Evolutionary conservation across 1,139 yeast genomes (phyloP).

Genomic region (Wickerhamomyces sp.): DNA sequence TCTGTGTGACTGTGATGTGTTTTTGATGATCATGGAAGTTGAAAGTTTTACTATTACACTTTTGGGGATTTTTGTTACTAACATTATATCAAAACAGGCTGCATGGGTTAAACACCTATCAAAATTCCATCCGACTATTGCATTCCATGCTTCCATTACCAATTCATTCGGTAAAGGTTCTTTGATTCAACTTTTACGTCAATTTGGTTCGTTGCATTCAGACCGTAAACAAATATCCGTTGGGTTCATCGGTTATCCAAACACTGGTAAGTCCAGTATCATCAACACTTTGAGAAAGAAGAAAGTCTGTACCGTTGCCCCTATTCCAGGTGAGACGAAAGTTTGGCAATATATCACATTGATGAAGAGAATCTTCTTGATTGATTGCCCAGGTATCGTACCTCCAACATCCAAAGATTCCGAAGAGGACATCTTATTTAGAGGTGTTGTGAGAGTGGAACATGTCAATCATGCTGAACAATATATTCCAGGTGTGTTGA

Average conservation of each 20-base stretch:
- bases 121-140: slow-evolving; percentile 88
- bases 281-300: slow-evolving; percentile 90
- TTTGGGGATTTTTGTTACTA: slow-evolving; percentile 32
- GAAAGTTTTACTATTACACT: not conserved
- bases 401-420: slow-evolving; percentile 90
- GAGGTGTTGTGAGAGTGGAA: slow-evolving; percentile 98
- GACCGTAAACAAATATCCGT: slow-evolving; percentile 96
- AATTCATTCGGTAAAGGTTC: slow-evolving; percentile 98
- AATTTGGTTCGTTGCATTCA: slow-evolving; percentile 82
- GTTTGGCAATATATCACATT: slow-evolving; percentile 98
- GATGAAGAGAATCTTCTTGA: slow-evolving; percentile 90
- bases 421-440: slow-evolving; percentile 87
- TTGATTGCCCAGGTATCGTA: slow-evolving; percentile 98
- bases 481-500: slow-evolving; percentile 82
- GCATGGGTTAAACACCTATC: slow-evolving; percentile 98
- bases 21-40: too few species aligned
- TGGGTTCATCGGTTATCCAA: slow-evolving; percentile 96
- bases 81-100: slow-evolving; percentile 55
- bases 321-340: slow-evolving; percentile 98
- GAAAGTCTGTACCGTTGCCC: slow-evolving; percentile 96
- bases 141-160: slow-evolving; percentile 96
- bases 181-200: slow-evolving; percentile 85
- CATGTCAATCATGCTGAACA: slow-evolving; percentile 95
- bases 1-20: too few species aligned
- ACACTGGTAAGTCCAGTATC: slow-evolving; percentile 94